Base-by-base conservation (phyloP, 306 rosid genomes). In the Vigna mungo region DNA sequence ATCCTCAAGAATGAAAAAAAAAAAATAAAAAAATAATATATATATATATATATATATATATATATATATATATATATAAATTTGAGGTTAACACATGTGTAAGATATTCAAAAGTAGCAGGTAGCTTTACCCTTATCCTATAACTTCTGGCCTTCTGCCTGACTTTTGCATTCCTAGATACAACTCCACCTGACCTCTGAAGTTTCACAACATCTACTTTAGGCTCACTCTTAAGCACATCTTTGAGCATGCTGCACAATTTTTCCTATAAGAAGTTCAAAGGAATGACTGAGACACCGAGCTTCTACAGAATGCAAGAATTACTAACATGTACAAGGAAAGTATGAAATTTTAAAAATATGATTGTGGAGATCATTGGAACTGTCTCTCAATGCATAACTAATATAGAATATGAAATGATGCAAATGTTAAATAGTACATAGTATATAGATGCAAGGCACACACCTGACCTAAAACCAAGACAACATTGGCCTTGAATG, bases 131-230 rank as follows among this genome's bases (percentile, higher is more conserved):
- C 89, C 97, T 88, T 78, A 92, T 95, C 91, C 95, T 87, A 72
- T 52, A 76, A 81, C 89, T 87, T 88, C 99, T 87, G 76, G 97
- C 67, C 68, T 87, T 89, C 78, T 95, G 92, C 66, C 97, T 93
- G 72, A 83, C 81, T 82, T 95, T 95, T 46, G 80, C 84, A 63
- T 88, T 90, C 79, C 99, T 89, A 43, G 93, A 83, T 82, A 95
- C 97, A 82, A 95, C 99, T 47, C 99, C 99, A 41, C 99, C 99
- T 6, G 99, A 95, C 81, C 85, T 92, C 76, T 95, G 97, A 82
- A 92, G 99, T 82, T 95, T 95, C 73, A 95, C 99, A 49, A 95
- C 97, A 58, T 92, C 97, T 80, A 95, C 94, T 14, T 86, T 84
- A 39, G 99, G 92, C 66, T 91, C 93, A 71, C 83, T 88, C 88